Conservation (phyloP, 2,329 filamentous ascomycete genomes). For the Colletotrichum simmondsii region DNA sequence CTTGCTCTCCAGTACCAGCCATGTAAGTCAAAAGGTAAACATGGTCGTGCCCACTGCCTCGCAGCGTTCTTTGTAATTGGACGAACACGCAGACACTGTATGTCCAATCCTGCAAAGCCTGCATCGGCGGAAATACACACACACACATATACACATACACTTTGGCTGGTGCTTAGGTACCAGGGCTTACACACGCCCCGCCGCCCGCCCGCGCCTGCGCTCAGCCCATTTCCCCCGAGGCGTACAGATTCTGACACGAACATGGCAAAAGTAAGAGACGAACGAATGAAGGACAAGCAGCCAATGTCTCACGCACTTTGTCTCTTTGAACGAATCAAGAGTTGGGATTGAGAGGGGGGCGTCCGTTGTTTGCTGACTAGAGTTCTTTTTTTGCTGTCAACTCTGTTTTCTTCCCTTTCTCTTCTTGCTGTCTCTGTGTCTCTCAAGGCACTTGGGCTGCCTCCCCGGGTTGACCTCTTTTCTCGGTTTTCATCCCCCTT, state of each 20-base stretch:
- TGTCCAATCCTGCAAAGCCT: too few species aligned
- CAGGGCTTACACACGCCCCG: not conserved
- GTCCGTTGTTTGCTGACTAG: not conserved
- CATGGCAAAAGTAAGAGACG: not conserved
- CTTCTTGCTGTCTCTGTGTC: not conserved
- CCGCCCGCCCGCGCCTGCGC: slow-evolving; percentile 1
- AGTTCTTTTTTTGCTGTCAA: not conserved
- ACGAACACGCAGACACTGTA: not conserved
- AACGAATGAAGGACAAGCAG: not conserved
- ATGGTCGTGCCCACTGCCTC: not conserved
- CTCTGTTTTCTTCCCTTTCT: not conserved
- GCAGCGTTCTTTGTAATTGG: not conserved
- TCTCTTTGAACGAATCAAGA: not conserved
- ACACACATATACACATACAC: not conserved
- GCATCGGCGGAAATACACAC: not conserved
- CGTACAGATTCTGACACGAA: slow-evolving; percentile 32
- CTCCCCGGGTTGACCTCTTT: slow-evolving; percentile 22
- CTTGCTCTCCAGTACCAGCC: not conserved
- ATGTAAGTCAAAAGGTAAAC: not conserved
- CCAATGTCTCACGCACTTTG: slow-evolving; percentile 20
- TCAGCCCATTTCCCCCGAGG: slow-evolving; percentile 30
- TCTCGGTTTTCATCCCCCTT: not conserved
- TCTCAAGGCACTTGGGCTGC: slow-evolving; percentile 12
- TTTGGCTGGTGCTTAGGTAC: too few species aligned
- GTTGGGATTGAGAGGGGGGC: too few species aligned